These are phyloP conservation scores for Daldinia eschscholtzii DNA, from an alignment of 2,329 filamentous ascomycete genomes.

Conservation along the genomic window DNA sequence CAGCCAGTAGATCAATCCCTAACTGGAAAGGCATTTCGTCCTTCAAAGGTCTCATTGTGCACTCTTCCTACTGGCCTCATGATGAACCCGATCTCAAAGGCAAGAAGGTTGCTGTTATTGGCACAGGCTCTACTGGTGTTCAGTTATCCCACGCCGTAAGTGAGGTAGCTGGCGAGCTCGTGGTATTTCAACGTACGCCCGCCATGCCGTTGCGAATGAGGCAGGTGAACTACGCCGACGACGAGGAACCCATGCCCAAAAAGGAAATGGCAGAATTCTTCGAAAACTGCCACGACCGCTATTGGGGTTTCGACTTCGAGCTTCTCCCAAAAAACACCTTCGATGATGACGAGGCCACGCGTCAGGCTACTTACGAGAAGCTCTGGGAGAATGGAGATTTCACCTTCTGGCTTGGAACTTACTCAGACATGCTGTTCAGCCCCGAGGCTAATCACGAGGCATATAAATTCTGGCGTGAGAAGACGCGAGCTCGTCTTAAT, in stretches of 20 bases:
- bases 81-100: constrained; percentile 66
- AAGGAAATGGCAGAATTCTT: constrained; percentile 65
- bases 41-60: constrained; percentile 71
- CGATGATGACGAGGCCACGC: constrained; percentile 64
- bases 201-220: constrained; percentile 75
- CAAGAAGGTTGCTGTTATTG: constrained; percentile 72
- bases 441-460: constrained; percentile 63
- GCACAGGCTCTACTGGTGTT: constrained; percentile 74
- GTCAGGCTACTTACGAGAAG: constrained; percentile 62
- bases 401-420: constrained; percentile 65
- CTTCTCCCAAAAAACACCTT: constrained; percentile 67
- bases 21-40: constrained; percentile 70
- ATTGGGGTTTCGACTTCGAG: constrained; percentile 71
- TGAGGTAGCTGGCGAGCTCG: constrained; percentile 63
- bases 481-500: constrained; percentile 62
- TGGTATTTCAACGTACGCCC: constrained; percentile 75
- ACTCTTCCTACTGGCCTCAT: constrained; percentile 72
- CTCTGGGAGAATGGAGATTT: constrained; percentile 68
- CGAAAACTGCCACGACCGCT: constrained; percentile 63
- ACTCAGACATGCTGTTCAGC: constrained; percentile 64
- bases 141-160: constrained; percentile 73
- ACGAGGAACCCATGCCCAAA: constrained; percentile 64
- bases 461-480: constrained; percentile 68
- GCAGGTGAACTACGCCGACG: constrained; percentile 59
- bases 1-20: constrained; percentile 72